phyloP scores from a whole-genome alignment of 2,329 filamentous ascomycete genomes.

The Fusarium sp. region DNA sequence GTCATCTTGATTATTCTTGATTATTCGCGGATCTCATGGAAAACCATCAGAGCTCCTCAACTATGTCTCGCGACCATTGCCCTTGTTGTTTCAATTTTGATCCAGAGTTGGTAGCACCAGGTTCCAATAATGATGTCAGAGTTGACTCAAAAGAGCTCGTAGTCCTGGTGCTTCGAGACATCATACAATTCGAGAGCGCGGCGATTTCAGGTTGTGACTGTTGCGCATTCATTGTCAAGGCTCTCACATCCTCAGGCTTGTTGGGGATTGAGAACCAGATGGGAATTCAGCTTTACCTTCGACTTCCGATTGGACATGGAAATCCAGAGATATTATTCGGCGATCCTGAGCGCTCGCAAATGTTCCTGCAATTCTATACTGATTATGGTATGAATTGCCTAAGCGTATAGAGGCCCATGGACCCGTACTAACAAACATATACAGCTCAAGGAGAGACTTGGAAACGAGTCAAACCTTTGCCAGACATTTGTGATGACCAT shows the following conservation, averaged over 20 bases:
- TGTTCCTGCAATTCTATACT: constrained; percentile 20
- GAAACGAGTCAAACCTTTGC: constrained; percentile 13
- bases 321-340: constrained; percentile 22
- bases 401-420: neutral
- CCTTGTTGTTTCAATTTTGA: constrained; percentile 19
- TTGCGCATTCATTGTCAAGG: constrained; percentile 13
- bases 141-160: neutral
- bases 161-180: neutral
- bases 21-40: neutral
- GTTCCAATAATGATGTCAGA: neutral
- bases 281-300: neutral
- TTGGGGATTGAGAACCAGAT: neutral
- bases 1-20: neutral
- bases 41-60: neutral
- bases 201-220: constrained; percentile 2
- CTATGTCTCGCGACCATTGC: neutral
- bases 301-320: constrained; percentile 14
- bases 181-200: neutral
- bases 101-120: neutral
- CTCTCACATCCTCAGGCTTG: constrained; percentile 3
- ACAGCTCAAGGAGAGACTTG: neutral
- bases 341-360: neutral
- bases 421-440: neutral
- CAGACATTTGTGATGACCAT: constrained; percentile 22
- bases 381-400: neutral